A percentile compares a stretch with the other conserved stretches of the same genome.
phyloP scores from a whole-genome alignment of 768 basidiomycete species.

The Xanthoconium purpureum region DNA sequence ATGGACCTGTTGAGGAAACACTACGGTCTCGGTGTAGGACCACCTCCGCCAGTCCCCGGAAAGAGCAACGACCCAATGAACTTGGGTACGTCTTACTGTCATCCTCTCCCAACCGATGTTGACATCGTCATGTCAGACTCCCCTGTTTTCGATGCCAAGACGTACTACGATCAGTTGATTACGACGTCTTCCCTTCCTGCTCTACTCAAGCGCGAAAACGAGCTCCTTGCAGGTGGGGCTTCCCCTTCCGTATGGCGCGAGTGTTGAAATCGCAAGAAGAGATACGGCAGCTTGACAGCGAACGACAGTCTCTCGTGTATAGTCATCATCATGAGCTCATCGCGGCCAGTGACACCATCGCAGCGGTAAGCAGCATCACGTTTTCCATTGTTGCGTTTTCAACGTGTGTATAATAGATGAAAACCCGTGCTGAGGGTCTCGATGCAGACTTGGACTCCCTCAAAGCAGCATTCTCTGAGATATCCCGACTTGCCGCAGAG shows the following conservation, averaged over 20 bases:
- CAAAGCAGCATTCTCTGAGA: slow-evolving; percentile 79
- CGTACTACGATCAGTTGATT: slow-evolving; percentile 84
- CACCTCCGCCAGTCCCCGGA: slow-evolving; percentile 58
- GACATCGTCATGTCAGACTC: slow-evolving; percentile 52
- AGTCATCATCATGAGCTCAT: slow-evolving; percentile 96
- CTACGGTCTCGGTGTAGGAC: slow-evolving; percentile 79
- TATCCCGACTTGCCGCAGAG: slow-evolving; percentile 73
- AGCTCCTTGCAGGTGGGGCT: slow-evolving; percentile 62
- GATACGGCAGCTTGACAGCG: slow-evolving; percentile 82
- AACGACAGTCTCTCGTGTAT: slow-evolving; percentile 88
- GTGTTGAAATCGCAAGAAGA: slow-evolving; percentile 43
- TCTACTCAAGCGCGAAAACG: slow-evolving; percentile 78
- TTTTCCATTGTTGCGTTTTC: not conserved
- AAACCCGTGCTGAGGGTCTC: slow-evolving; percentile 78
- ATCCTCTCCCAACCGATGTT: not conserved
- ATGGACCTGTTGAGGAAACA: slow-evolving; percentile 80
- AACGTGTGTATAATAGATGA: slow-evolving; percentile 59
- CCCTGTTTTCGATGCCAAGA: slow-evolving; percentile 73
- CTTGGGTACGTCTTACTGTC: slow-evolving; percentile 48
- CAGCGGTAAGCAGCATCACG: slow-evolving; percentile 50
- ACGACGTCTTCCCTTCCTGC: slow-evolving; percentile 72
- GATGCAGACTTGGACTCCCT: slow-evolving; percentile 83
- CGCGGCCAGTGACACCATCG: slow-evolving; percentile 89
- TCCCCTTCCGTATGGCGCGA: not conserved
- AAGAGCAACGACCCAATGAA: slow-evolving; percentile 76